phyloP scores from a whole-genome alignment of 2,329 filamentous ascomycete genomes.

The Teratosphaeria zuluensis region DNA sequence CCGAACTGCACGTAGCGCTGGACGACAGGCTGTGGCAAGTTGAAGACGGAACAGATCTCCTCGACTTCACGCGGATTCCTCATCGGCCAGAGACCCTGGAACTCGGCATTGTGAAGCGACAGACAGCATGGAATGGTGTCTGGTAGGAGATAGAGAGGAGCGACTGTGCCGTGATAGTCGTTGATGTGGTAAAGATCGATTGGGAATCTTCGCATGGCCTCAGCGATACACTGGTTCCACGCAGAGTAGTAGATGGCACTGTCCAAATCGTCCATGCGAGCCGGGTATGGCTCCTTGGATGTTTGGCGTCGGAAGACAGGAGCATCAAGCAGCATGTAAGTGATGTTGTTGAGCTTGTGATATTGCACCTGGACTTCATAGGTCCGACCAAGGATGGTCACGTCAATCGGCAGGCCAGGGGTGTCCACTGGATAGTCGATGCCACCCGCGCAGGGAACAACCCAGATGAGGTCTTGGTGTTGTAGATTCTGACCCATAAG shows the following conservation, averaged over 20 bases:
- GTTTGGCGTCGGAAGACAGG: conserved; percentile 57
- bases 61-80: conserved; percentile 50
- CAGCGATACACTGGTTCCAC: conserved; percentile 61
- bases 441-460: conserved; percentile 46
- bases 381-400: conserved; percentile 50
- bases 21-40: conserved; percentile 48
- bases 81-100: conserved; percentile 61
- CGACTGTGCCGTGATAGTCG: conserved; percentile 54
- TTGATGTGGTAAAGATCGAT: conserved; percentile 59
- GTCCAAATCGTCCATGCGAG: conserved; percentile 60
- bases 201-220: conserved; percentile 52
- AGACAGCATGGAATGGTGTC: conserved; percentile 52
- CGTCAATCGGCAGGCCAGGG: conserved; percentile 50
- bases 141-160: conserved; percentile 56
- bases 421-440: conserved; percentile 54
- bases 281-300: conserved; percentile 53
- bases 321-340: conserved; percentile 57
- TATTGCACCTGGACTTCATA: conserved; percentile 57
- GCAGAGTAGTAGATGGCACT: conserved; percentile 60
- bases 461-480: conserved; percentile 55
- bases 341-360: conserved; percentile 55
- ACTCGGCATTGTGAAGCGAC: conserved; percentile 60
- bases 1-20: conserved; percentile 57
- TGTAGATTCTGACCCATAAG: conserved; percentile 57
- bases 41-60: conserved; percentile 57